Base-by-base conservation (phyloP, 2,329 filamentous ascomycete genomes). In the Aureobasidium subglaciale region DNA sequence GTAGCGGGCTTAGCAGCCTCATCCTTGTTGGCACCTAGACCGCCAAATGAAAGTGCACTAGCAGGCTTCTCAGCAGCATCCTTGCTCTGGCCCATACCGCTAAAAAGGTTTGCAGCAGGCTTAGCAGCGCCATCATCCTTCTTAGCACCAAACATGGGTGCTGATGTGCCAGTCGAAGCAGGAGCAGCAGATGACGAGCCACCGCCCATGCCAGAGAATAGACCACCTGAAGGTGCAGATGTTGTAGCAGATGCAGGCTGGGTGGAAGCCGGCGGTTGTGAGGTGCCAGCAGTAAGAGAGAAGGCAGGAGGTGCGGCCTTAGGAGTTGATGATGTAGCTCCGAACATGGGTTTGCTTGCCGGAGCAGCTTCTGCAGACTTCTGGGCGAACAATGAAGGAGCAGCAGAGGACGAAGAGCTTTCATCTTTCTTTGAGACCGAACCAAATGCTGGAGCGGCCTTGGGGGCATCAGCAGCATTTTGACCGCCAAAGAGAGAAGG, bases 141-240 rank as follows among this genome's bases (percentile, higher is more conserved):
- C n/a, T 46, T 46, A 11, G 34, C 55, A 16, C 59, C 61, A 27
- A 71, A 71, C 1, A 70, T 53, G 57, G 67, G 50, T n/a, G 66
- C 59, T 2, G 68, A 56, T 22, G 57, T 11, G 29, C 13, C 24
- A 9, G 55, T 46, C 4, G 52, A 45, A 18, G 48, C 40, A 5
- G 56, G 29, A 20, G 38, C 46, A 22, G 55, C 6, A 18, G 52
- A 38, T 15, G 42, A 43, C 7, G 50, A 22, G 15, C n/a, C 29
- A 15, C 40, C 38, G 13, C 38, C 13, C 15, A 25, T 16, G 9
- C 20, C 57, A 49, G 46, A 56, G 8, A 59, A 55, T 24, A 57
- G 27, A 5, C 67, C 61, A 18, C 65, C 37, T 16, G 48, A 35
- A 18, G 48, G 30, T 40, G 57, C 22, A n/a, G 54, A 30, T 16